phyloP scores from a whole-genome alignment of 2,329 filamentous ascomycete species.

The Claviceps quebecensis region DNA sequence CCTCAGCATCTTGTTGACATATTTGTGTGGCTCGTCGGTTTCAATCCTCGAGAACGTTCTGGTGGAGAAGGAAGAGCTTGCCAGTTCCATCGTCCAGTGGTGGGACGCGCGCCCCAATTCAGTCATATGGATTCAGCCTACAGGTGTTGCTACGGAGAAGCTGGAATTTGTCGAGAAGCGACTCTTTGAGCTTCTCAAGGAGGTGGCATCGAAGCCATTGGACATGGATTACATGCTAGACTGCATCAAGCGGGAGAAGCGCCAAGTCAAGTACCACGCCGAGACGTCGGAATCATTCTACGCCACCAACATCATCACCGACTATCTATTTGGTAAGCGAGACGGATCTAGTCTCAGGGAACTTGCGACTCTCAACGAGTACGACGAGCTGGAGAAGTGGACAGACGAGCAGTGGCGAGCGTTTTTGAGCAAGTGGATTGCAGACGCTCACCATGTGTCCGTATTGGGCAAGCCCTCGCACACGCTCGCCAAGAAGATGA shows the following conservation, averaged over 20 bases:
- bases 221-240: slow-evolving; percentile 86
- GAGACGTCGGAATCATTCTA: slow-evolving; percentile 74
- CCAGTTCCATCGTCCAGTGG: slow-evolving; percentile 70
- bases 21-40: slow-evolving; percentile 85
- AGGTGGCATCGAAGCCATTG: slow-evolving; percentile 65
- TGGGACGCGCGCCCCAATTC: slow-evolving; percentile 69
- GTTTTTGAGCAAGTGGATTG: slow-evolving; percentile 73
- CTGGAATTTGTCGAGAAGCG: slow-evolving; percentile 73
- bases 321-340: slow-evolving; percentile 79
- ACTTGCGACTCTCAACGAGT: slow-evolving; percentile 41
- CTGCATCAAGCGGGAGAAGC: slow-evolving; percentile 67
- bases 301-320: slow-evolving; percentile 72
- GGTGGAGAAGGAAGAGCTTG: slow-evolving; percentile 85
- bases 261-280: slow-evolving; percentile 69
- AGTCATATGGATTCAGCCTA: slow-evolving; percentile 74
- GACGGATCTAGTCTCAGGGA: slow-evolving; percentile 64
- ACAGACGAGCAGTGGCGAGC: slow-evolving; percentile 68
- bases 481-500: slow-evolving; percentile 65
- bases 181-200: slow-evolving; percentile 68
- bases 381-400: slow-evolving; percentile 65
- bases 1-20: slow-evolving; percentile 66
- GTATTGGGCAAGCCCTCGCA: slow-evolving; percentile 78
- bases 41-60: slow-evolving; percentile 82
- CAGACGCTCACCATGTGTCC: slow-evolving; percentile 74
- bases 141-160: slow-evolving; percentile 75